Evolutionary conservation across 2,329 filamentous ascomycete species (phyloP), one percentile per base, ranked within the genome.

Genomic region (Cladosporium colombiae): DNA sequence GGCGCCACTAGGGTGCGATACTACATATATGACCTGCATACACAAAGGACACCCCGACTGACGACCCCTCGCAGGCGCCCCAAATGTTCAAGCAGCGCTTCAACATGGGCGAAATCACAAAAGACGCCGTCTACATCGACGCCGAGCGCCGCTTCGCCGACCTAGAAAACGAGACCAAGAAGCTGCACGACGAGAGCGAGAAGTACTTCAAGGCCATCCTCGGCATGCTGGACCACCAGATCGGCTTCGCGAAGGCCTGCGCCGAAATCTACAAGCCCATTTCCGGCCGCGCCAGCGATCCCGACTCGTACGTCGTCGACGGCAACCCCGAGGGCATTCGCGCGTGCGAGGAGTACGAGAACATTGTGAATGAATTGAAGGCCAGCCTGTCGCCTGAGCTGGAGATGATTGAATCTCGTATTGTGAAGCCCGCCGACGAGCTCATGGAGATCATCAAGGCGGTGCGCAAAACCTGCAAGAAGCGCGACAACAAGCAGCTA

Each of bases 141-240:
- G 92, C 95, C 69, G 95, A 99, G 78, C 88, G 93, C 68, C 89
- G 95, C 58, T 99, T 98, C 77, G 85, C 92, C 70, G 95, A 99
- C 81, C 86, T 99, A 70, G 95, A 99, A 81, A 90, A 84, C 76
- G 93, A 99, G 82, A 98, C 95, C 40, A 98, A 97, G 85, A 94
- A 91, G 79, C 88, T 97, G 33, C 94, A 98, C 81, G 92, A 97
- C 82, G 94, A 98, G 80, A 96, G 92, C 65, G 91, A 93, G 79
- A 97, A 96, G 82, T 99, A 99, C 80, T 97, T 96, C 74, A 89
- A 97, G 63, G 92, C 95, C 77, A 97, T 99, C 82, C 97, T 98
- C 81, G 91, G 91, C 84, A 99, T 99, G 95, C 86, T 99, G 74
- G 87, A 84, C 76, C 93, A 98, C 81, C 95, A 99, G 82, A 98